phyloP scores from a whole-genome alignment of 2,329 filamentous ascomycete genomes.

The Ophiostoma perfectum region DNA sequence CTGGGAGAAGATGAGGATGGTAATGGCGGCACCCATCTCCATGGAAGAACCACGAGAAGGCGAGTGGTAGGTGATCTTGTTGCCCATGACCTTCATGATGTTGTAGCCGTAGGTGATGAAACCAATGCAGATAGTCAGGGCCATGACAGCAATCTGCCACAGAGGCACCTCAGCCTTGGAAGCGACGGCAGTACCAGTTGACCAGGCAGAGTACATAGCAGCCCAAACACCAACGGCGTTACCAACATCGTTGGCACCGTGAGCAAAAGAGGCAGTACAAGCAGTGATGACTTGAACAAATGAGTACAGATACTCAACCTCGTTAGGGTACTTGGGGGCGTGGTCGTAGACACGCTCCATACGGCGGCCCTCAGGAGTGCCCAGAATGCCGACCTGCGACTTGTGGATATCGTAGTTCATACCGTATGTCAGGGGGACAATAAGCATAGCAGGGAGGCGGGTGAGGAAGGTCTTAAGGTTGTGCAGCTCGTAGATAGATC shows the following conservation, averaged over 20 bases:
- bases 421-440: conserved; percentile 63
- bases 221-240: conserved; percentile 67
- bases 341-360: conserved; percentile 63
- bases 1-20: conserved; percentile 69
- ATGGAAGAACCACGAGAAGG: conserved; percentile 58
- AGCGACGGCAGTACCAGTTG: conserved; percentile 53
- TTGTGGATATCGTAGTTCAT: conserved; percentile 77
- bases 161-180: conserved; percentile 62
- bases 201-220: conserved; percentile 64
- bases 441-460: conserved; percentile 63
- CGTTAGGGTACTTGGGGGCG: conserved; percentile 62
- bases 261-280: conserved; percentile 67
- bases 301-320: conserved; percentile 64
- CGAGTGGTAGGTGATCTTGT: conserved; percentile 69
- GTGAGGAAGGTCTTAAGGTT: conserved; percentile 61
- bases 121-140: conserved; percentile 58
- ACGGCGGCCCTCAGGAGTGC: conserved; percentile 66
- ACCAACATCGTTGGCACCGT: conserved; percentile 72
- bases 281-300: conserved; percentile 63
- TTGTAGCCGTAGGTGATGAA: conserved; percentile 74
- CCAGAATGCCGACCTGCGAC: conserved; percentile 63
- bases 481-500: conserved; percentile 66
- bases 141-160: conserved; percentile 71
- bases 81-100: conserved; percentile 83
- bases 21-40: conserved; percentile 75